Evolutionary conservation across 805 yeast species (phyloP), one percentile per base, ranked within the genome.

Genomic region (Metschnikowia continentalis): DNA sequence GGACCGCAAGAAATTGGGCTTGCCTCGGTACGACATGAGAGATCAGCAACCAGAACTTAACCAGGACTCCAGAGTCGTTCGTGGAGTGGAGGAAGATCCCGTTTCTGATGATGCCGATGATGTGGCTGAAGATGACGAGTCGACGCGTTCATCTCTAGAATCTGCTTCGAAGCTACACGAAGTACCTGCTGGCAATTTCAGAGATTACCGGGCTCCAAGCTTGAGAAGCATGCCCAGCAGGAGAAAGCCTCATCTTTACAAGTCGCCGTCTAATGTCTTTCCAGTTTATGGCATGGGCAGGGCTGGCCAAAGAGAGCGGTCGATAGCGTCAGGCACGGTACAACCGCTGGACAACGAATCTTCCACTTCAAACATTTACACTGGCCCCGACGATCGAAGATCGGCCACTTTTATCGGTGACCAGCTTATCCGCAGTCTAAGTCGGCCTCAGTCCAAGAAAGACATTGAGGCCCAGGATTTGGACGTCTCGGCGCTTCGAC

Each of bases 11-110:
- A 61, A 72, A 42, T 69, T 87, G 63, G 76, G 83, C 23, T 72
- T 88, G 53, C 95, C 95, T 1, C 69, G 72, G 38, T 86, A 78
- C 58, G 92, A 85, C 38, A 82, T 82, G 48, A 77, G 82, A 58
- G 95, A 88, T 66, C 94, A 88, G 65, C 92, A 86, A 57, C 94
- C 95, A 3, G 87, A 85, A 59, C 68, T 86, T 53, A 83, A 83
- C 59, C 76, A 80, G 72, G 95, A 88, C 64, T 86, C 92, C 5
- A 78, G 94, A 70, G 92, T 88, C 10, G 86, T 87, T 2, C 76
- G 88, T 30, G 59, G 51, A 13, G 19, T 15, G 8, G 56, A 52
- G 11, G 54, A 53, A 10, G 52, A 42, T n/a, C 23, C 40, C 19
- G 8, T 30, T 7, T 42, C 46, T 14, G 52, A 49, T 4, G 55